Conservation (phyloP, 2,329 filamentous ascomycete genomes). For the Trichoderma semiorbis region DNA sequence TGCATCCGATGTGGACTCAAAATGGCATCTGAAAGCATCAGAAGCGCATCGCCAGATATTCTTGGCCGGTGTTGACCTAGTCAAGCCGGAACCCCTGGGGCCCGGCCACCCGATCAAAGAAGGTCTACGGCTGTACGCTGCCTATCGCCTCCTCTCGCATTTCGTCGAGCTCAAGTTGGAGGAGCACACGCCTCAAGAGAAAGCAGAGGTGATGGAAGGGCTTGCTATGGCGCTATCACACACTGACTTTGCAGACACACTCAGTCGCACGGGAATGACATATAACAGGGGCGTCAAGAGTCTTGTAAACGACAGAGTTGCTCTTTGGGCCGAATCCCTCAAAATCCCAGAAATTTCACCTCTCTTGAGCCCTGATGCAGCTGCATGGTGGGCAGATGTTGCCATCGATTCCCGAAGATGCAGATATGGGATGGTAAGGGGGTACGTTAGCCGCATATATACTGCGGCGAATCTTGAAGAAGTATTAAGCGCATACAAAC, state of each 20-base stretch:
- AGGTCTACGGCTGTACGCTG: constrained; percentile 17
- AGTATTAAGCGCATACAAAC: constrained; percentile 17
- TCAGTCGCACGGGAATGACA: constrained; percentile 14
- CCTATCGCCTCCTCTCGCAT: constrained; percentile 22
- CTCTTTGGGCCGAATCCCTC: constrained; percentile 23
- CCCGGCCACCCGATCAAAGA: not conserved
- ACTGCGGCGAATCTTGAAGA: constrained; percentile 3
- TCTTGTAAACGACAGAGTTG: constrained; percentile 10
- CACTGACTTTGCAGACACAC: constrained; percentile 18
- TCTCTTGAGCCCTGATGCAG: constrained; percentile 17
- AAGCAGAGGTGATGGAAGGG: constrained; percentile 25
- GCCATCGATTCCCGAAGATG: constrained; percentile 21
- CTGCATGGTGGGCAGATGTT: constrained; percentile 24
- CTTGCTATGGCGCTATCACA: constrained; percentile 22
- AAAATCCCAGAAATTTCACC: not conserved
- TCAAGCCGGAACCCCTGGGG: not conserved
- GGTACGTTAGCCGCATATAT: constrained; percentile 22
- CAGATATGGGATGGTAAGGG: constrained; percentile 21
- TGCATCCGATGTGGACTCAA: not conserved
- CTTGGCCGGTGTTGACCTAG: constrained; percentile 20
- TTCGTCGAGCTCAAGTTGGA: constrained; percentile 20
- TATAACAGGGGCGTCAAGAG: constrained; percentile 3
- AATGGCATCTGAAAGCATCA: constrained; percentile 21
- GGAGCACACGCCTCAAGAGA: constrained; percentile 19
- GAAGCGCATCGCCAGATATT: constrained; percentile 28